phyloP scores from a whole-genome alignment of 805 yeast genomes.

The Candida xyloterini region DNA sequence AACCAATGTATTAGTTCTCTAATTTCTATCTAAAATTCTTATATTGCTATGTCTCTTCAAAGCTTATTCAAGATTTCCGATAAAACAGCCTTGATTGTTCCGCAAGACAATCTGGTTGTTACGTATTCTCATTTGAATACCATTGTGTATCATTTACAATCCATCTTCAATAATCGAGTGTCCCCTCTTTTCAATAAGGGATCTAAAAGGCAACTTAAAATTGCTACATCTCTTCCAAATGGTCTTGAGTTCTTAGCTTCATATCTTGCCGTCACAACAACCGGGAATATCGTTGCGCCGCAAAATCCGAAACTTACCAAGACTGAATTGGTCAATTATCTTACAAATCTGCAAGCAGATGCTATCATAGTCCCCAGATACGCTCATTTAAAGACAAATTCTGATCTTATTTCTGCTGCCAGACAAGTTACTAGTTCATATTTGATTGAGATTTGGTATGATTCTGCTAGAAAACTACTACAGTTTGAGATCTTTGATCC shows the following conservation, averaged over 20 bases:
- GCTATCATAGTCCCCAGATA: slow-evolving; percentile 60
- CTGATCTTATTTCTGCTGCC: slow-evolving; percentile 30
- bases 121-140: slow-evolving; percentile 43
- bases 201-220: slow-evolving; percentile 38
- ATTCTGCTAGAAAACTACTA: slow-evolving; percentile 37
- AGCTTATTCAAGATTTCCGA: slow-evolving; percentile 29
- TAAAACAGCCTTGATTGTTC: slow-evolving; percentile 43
- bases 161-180: slow-evolving; percentile 38
- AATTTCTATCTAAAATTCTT: neutral
- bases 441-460: slow-evolving; percentile 53
- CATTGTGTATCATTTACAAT: slow-evolving; percentile 47
- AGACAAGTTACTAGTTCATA: slow-evolving; percentile 47
- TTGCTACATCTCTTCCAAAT: slow-evolving; percentile 63
- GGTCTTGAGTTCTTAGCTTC: slow-evolving; percentile 54
- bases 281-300: slow-evolving; percentile 64
- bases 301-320: slow-evolving; percentile 61
- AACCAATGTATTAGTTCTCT: neutral
- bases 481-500: slow-evolving; percentile 35
- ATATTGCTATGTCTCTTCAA: slow-evolving; percentile 13
- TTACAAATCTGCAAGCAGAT: slow-evolving; percentile 56
- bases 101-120: slow-evolving; percentile 42
- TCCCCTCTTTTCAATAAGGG: slow-evolving; percentile 40
- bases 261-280: slow-evolving; percentile 55
- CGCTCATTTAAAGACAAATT: slow-evolving; percentile 30
- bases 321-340: slow-evolving; percentile 60